Percentiles rank a stretch among this genome's conserved stretches.
Evolutionary conservation across 179 eudicot genomes (phyloP).

Genomic region (Pouteria campechiana): DNA sequence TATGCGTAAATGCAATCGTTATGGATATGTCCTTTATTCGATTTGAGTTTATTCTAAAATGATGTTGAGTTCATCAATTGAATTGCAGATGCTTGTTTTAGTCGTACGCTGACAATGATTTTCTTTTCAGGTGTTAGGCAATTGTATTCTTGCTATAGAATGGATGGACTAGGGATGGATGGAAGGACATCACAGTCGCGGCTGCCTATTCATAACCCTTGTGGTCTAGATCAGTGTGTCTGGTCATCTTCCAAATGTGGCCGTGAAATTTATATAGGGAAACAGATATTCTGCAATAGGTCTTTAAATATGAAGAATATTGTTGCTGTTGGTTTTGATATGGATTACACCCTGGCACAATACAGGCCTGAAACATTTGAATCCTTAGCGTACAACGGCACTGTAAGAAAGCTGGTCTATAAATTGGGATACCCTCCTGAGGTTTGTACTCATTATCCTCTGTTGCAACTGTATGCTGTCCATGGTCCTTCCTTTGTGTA

Average conservation of each 20-base stretch:
- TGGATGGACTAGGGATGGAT: slow-evolving; percentile 42
- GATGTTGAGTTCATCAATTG: too few relatives aligned
- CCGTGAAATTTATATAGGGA: slow-evolving; percentile 48
- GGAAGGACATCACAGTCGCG: slow-evolving; percentile 17
- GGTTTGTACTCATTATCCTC: slow-evolving; percentile 30
- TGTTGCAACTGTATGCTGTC: background rate
- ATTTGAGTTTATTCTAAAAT: too few relatives aligned
- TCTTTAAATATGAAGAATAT: slow-evolving; percentile 88
- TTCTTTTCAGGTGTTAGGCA: slow-evolving; percentile 46
- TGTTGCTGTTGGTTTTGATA: slow-evolving; percentile 94
- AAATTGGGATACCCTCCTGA: slow-evolving; percentile 81
- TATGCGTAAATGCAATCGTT: too few relatives aligned
- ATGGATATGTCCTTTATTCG: too few relatives aligned
- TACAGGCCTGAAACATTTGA: slow-evolving; percentile 88
- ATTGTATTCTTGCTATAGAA: slow-evolving; percentile 21
- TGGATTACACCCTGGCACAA: slow-evolving; percentile 97
- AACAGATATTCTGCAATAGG: slow-evolving; percentile 86
- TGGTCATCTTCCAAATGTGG: slow-evolving; percentile 83
- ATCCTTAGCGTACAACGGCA: slow-evolving; percentile 90
- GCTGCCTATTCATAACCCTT: slow-evolving; percentile 12
- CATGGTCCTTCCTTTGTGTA: too few relatives aligned
- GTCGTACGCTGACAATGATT: too few relatives aligned
- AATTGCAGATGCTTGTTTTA: too few relatives aligned
- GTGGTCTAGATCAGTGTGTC: slow-evolving; percentile 33
- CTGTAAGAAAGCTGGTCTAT: slow-evolving; percentile 78